Conservation (phyloP, 2,329 filamentous ascomycete species). For the Chalara sp. region DNA sequence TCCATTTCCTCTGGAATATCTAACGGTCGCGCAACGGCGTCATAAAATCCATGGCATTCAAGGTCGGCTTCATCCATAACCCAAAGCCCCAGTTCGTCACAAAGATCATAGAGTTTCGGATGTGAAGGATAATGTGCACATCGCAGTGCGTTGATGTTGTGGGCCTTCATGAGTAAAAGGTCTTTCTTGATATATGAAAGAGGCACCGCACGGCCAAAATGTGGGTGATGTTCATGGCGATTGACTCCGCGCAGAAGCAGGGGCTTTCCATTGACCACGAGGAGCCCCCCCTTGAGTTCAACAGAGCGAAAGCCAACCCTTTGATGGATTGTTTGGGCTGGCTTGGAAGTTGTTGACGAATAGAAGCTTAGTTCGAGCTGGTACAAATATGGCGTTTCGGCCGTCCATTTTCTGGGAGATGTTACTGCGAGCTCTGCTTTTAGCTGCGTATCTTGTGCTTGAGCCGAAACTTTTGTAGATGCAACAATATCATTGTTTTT, state of each 20-base stretch:
- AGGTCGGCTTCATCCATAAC: slow-evolving; percentile 46
- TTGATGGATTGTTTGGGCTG: slow-evolving; percentile 33
- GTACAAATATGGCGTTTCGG: slow-evolving; percentile 59
- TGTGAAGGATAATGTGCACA: slow-evolving; percentile 65
- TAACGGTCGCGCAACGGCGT: slow-evolving; percentile 37
- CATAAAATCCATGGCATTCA: slow-evolving; percentile 43
- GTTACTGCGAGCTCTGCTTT: slow-evolving; percentile 27
- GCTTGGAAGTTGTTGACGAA: slow-evolving; percentile 28
- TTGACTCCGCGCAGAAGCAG: slow-evolving; percentile 60
- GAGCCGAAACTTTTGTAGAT: neutral
- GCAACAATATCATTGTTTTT: slow-evolving; percentile 1
- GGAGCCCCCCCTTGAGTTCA: slow-evolving; percentile 52
- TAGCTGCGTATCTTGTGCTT: neutral
- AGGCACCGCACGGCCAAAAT: slow-evolving; percentile 43
- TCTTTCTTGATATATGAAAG: slow-evolving; percentile 52
- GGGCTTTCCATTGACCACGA: slow-evolving; percentile 55
- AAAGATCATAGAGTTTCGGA: slow-evolving; percentile 49
- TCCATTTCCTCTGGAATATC: slow-evolving; percentile 49
- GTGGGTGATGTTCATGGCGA: slow-evolving; percentile 42
- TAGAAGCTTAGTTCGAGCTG: slow-evolving; percentile 37
- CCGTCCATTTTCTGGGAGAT: slow-evolving; percentile 60
- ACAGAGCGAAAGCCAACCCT: slow-evolving; percentile 57
- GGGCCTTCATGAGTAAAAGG: slow-evolving; percentile 59
- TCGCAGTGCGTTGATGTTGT: slow-evolving; percentile 66
- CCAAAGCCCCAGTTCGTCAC: slow-evolving; percentile 61